Evolutionary conservation across 176 grass and related monocot genomes (phyloP).

Genomic region (Oryza australiensis): DNA sequence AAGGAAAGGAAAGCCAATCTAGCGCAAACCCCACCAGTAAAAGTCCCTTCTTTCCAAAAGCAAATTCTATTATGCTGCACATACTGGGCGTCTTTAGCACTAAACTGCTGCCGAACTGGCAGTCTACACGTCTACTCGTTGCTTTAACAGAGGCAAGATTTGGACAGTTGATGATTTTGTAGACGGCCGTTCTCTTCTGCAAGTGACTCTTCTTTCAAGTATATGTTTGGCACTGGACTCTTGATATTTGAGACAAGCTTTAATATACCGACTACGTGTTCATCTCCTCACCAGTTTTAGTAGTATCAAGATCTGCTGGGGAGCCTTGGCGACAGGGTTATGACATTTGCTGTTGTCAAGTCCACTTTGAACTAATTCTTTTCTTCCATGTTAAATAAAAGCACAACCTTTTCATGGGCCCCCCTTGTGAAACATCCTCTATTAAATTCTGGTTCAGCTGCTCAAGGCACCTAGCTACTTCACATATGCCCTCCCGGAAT

Average conservation of each 20-base stretch:
- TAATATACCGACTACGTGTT: not conserved
- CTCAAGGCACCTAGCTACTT: not conserved
- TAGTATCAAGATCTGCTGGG: not conserved
- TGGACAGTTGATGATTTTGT: not conserved
- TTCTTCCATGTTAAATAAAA: constrained; percentile 17
- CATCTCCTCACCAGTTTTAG: not conserved
- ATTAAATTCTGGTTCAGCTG: constrained; percentile 5
- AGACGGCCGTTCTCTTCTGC: not conserved
- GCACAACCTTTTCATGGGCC: not conserved
- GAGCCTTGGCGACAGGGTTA: not conserved
- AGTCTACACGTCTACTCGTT: not conserved
- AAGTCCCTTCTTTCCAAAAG: constrained; percentile 45
- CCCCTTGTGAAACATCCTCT: not conserved
- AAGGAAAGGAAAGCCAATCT: not conserved
- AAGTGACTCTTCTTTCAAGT: not conserved
- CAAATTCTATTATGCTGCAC: constrained; percentile 25
- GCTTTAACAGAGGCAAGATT: not conserved
- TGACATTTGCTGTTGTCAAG: not conserved
- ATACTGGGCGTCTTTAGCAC: constrained; percentile 30
- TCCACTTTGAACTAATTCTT: constrained; percentile 36
- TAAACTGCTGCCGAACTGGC: constrained; percentile 26
- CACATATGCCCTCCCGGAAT: not conserved
- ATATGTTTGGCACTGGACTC: not conserved
- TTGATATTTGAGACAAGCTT: not conserved
- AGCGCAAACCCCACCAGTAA: constrained; percentile 21